Percentiles rank a stretch among this genome's conserved stretches.
phyloP scores from a whole-genome alignment of 208 protist genomes.

The Naegleria gruberi region DNA sequence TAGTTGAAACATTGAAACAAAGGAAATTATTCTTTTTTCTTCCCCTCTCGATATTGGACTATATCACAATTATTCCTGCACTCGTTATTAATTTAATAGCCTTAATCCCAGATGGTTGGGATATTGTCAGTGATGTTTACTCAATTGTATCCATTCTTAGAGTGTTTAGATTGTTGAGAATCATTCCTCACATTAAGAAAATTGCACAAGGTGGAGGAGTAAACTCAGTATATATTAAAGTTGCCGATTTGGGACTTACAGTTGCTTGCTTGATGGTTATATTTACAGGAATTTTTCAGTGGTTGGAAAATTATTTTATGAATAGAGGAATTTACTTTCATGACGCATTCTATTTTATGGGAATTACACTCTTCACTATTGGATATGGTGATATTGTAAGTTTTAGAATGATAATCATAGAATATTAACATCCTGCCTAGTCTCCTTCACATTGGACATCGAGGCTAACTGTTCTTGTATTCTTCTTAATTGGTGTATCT shows the following conservation, averaged over 20 bases:
- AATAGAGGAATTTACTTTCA: neutral
- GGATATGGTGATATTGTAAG: constrained; percentile 4
- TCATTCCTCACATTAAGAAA: neutral
- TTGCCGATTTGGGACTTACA: neutral
- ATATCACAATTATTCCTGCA: neutral
- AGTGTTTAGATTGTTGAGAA: neutral
- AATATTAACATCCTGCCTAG: neutral
- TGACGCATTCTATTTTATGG: neutral
- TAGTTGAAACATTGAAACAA: too few species aligned
- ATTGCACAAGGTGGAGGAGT: neutral
- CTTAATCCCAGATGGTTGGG: too few species aligned
- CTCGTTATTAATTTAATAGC: neutral
- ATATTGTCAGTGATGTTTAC: neutral
- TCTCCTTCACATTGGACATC: neutral
- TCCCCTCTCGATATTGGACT: neutral
- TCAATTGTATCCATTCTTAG: neutral
- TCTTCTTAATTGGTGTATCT: neutral
- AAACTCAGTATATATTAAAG: neutral
- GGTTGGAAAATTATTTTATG: neutral
- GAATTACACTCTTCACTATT: neutral
- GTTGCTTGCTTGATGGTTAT: neutral
- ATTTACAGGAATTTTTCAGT: neutral
- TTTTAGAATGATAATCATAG: neutral
- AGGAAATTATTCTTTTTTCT: neutral
- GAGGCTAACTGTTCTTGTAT: neutral